A percentile compares a stretch with the other conserved stretches of the same genome.
phyloP scores from a whole-genome alignment of 208 protist genomes.

The Wallacemonas collosoma region DNA sequence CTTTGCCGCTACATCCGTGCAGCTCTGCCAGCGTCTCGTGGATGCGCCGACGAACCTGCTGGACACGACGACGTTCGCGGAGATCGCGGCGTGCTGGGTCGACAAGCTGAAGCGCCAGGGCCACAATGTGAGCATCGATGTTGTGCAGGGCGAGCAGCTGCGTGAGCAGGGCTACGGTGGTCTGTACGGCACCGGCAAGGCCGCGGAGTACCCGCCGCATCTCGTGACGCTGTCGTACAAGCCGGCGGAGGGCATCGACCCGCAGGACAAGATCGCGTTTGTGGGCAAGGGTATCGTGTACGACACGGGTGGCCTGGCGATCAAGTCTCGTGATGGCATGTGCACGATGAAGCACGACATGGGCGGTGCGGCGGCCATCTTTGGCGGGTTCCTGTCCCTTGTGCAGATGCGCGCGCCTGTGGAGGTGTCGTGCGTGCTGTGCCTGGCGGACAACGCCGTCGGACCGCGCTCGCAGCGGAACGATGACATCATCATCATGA shows the following conservation, averaged over 20 bases:
- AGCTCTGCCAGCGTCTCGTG: conserved; percentile 83
- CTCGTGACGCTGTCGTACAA: conserved; percentile 84
- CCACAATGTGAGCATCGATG: conserved; percentile 33
- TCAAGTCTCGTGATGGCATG: conserved; percentile 85
- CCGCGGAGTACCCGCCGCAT: conserved; percentile 79
- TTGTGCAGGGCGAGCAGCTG: conserved; percentile 80
- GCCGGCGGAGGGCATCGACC: conserved; percentile 43
- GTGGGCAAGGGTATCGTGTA: conserved; percentile 94
- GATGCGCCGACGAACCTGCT: conserved; percentile 85
- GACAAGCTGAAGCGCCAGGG: conserved; percentile 38
- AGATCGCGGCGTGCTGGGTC: conserved; percentile 56
- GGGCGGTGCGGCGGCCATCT: conserved; percentile 87
- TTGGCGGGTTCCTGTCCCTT: conserved; percentile 74
- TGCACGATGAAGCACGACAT: conserved; percentile 93
- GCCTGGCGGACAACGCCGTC: conserved; percentile 91
- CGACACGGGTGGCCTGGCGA: conserved; percentile 88
- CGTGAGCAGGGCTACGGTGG: conserved; percentile 83
- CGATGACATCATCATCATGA: conserved; percentile 90
- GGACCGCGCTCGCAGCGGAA: conserved; percentile 71
- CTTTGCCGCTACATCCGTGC: conserved; percentile 39
- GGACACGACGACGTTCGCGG: conserved; percentile 81
- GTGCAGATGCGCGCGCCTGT: conserved; percentile 45
- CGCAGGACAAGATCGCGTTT: conserved; percentile 69
- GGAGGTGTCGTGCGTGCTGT: conserved; percentile 63
- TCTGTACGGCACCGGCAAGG: conserved; percentile 84